Evolutionary conservation across 805 yeast genomes (phyloP).

Genomic region (Pichia paraexigua): DNA sequence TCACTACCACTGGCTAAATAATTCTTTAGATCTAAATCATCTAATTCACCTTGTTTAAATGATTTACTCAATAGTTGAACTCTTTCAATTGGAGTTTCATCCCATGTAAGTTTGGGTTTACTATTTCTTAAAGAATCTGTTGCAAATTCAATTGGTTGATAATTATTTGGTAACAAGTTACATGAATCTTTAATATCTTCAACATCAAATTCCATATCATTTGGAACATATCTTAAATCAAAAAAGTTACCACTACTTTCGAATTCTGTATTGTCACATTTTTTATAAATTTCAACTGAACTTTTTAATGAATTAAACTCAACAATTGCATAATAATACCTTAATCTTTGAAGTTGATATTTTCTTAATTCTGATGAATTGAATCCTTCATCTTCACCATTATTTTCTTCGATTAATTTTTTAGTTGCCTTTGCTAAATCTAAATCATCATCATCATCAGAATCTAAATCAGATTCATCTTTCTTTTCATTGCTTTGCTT

Average conservation of each 20-base stretch:
- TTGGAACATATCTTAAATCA: conserved; percentile 89
- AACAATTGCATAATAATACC: conserved; percentile 90
- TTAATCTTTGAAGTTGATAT: conserved; percentile 85
- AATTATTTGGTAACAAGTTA: conserved; percentile 60
- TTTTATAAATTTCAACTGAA: conserved; percentile 68
- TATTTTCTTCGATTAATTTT: conserved; percentile 60
- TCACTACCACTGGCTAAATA: conserved; percentile 78
- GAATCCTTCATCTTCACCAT: conserved; percentile 67
- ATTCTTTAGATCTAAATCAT: conserved; percentile 87
- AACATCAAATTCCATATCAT: conserved; percentile 80
- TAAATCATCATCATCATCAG: conserved; percentile 37
- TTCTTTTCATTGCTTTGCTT: conserved; percentile 33
- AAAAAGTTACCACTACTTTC: conserved; percentile 93
- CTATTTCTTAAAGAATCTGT: conserved; percentile 97
- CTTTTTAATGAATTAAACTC: conserved; percentile 68
- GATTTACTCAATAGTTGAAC: conserved; percentile 66
- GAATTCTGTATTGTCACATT: conserved; percentile 91
- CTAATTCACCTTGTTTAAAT: conserved; percentile 81
- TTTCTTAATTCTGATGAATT: conserved; percentile 77
- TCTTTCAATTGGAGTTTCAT: conserved; percentile 93
- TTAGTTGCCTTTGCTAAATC: conserved; percentile 55
- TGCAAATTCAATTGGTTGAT: conserved; percentile 72
- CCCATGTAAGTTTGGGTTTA: conserved; percentile 96
- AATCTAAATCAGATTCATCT: conserved; percentile 34
- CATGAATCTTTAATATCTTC: conserved; percentile 64